Evolutionary conservation across 345 rosid species (phyloP).

Genomic region (Cochlearia excelsa): DNA sequence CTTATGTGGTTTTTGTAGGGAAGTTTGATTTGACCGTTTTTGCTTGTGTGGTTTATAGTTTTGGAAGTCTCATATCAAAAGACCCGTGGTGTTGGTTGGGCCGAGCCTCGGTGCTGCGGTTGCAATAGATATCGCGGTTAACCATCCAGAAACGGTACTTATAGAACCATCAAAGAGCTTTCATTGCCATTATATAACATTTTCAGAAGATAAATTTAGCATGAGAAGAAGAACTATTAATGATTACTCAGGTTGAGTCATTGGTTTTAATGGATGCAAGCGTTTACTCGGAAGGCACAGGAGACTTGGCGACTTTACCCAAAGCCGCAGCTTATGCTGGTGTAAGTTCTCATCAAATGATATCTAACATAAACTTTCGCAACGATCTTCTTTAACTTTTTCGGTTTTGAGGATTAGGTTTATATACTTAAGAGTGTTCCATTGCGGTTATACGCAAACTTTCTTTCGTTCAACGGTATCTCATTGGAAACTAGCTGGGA

Average conservation of each 20-base stretch:
- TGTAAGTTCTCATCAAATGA: constrained; percentile 38
- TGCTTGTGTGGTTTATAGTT: constrained; percentile 43
- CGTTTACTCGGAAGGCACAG: constrained; percentile 89
- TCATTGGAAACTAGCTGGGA: constrained; percentile 60
- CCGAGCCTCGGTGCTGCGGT: constrained; percentile 98
- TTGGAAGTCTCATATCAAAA: constrained; percentile 76
- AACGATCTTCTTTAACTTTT: constrained; percentile 1
- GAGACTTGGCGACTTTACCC: constrained; percentile 70
- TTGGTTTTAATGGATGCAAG: constrained; percentile 87
- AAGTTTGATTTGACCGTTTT: neutral
- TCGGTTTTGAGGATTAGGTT: constrained; percentile 39
- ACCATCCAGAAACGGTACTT: constrained; percentile 83
- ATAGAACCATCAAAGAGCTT: constrained; percentile 15
- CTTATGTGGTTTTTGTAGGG: neutral
- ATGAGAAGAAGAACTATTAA: constrained; percentile 11
- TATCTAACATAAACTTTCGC: neutral
- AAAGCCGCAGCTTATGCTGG: constrained; percentile 79
- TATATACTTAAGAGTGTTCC: constrained; percentile 73
- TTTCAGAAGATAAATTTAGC: constrained; percentile 8
- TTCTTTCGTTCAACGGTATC: constrained; percentile 52
- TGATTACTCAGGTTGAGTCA: constrained; percentile 58
- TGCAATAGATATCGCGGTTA: constrained; percentile 74
- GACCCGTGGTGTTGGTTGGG: constrained; percentile 81
- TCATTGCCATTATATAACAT: neutral
- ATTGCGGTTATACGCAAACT: constrained; percentile 55